A percentile compares a stretch with the other conserved stretches of the same genome.
These are phyloP conservation scores for Colletotrichum costaricense DNA, from an alignment of 2,329 filamentous ascomycete species.

Conservation along the genomic window DNA sequence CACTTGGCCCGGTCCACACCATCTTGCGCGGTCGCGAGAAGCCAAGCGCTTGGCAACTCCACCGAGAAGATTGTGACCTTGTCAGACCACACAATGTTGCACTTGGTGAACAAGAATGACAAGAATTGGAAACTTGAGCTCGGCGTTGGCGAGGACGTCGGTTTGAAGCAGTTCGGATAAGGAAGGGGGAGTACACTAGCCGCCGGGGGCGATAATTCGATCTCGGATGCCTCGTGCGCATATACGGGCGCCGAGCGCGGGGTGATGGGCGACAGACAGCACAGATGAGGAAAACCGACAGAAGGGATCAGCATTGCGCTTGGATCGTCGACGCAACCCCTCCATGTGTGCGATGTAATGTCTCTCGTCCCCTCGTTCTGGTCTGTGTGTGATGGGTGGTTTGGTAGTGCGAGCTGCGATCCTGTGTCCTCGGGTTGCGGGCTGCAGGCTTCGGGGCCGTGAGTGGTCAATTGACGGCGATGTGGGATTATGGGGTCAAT, in stretches of 20 bases:
- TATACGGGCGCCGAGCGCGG: neutral
- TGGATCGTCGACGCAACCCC: slow-evolving; percentile 25
- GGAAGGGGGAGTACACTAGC: neutral
- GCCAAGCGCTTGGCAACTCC: slow-evolving; percentile 34
- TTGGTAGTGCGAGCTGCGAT: neutral
- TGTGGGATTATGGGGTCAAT: slow-evolving; percentile 15
- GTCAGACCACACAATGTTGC: slow-evolving; percentile 21
- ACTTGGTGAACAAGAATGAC: neutral
- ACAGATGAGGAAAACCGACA: slow-evolving; percentile 27
- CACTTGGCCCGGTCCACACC: slow-evolving; percentile 33
- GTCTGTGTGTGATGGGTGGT: slow-evolving; percentile 1
- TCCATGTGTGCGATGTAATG: neutral
- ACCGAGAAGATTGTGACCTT: slow-evolving; percentile 24
- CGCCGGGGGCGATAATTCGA: slow-evolving; percentile 17
- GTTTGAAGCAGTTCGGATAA: neutral
- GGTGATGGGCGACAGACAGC: slow-evolving; percentile 3
- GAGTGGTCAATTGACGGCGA: slow-evolving; percentile 17
- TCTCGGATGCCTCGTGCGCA: slow-evolving; percentile 2
- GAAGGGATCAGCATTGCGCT: slow-evolving; percentile 29
- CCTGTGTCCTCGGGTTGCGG: neutral
- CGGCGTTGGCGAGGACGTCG: neutral
- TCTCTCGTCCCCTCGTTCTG: slow-evolving; percentile 4
- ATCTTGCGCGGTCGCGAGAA: slow-evolving; percentile 30
- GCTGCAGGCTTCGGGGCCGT: neutral
- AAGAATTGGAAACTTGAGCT: neutral